phyloP scores from a whole-genome alignment of 1,284 basidiomycete genomes.

The Cryptococcus depauperatus region DNA sequence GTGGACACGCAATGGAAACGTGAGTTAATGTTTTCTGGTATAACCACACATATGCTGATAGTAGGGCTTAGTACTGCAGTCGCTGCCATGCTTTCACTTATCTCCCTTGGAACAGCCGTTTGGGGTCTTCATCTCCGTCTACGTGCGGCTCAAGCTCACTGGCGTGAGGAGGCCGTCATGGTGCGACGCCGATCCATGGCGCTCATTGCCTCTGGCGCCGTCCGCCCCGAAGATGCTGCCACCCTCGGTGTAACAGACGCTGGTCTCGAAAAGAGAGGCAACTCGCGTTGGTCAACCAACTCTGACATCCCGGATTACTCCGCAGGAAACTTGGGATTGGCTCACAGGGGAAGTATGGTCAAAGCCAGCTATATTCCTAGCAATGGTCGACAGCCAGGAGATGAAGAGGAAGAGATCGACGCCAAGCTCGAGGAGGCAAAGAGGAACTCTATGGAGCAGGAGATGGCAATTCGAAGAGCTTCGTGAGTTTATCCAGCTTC shows the following conservation, averaged over 20 bases:
- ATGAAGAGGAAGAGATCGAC: conserved; percentile 24
- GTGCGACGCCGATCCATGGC: conserved; percentile 32
- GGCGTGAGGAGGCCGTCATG: conserved; percentile 38
- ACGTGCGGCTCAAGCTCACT: conserved; percentile 24
- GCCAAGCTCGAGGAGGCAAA: conserved; percentile 14
- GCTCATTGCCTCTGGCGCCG: conserved; percentile 15
- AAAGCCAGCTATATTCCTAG: conserved; percentile 10
- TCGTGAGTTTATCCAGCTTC: conserved; percentile 21
- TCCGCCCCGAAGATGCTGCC: conserved; percentile 7
- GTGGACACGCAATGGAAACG: conserved; percentile 39
- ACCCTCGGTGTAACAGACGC: conserved; percentile 11
- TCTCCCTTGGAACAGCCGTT: conserved; percentile 30
- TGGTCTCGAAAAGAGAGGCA: conserved; percentile 9
- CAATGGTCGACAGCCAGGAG: neutral
- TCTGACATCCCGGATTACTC: conserved; percentile 5
- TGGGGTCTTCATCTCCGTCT: conserved; percentile 38
- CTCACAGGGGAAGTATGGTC: conserved; percentile 10
- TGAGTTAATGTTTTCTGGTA: conserved; percentile 12
- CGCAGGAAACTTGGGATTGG: neutral
- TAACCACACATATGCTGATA: neutral
- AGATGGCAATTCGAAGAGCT: conserved; percentile 18
- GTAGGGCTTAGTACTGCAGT: conserved; percentile 26
- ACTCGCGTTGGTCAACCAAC: conserved; percentile 3
- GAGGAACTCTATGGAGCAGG: conserved; percentile 20
- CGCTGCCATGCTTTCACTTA: conserved; percentile 34